Conservation (phyloP, 208 protist species). For the Wallacemonas sp. region DNA sequence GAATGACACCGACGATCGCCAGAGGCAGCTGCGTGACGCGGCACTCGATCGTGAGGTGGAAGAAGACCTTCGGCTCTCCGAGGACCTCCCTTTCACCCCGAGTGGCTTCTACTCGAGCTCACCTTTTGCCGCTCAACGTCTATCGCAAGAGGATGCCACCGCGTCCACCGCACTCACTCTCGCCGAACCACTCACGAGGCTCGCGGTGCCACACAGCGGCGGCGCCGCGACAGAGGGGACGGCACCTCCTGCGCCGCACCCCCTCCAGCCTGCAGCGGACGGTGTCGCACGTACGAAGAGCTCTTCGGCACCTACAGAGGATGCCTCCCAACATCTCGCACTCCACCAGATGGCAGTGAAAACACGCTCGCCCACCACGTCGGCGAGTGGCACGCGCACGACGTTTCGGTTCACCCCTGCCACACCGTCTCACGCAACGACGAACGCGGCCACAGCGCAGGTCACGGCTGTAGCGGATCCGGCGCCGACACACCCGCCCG, state of each 20-base stretch:
- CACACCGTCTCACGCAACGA: not conserved
- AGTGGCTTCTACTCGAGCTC: slow-evolving; percentile 13
- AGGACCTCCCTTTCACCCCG: slow-evolving; percentile 57
- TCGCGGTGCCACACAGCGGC: too few species aligned
- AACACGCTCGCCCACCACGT: not conserved
- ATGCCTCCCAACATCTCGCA: too few species aligned
- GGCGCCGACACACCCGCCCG: too few species aligned
- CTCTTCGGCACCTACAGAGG: not conserved
- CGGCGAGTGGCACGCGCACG: not conserved
- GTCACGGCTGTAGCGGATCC: too few species aligned
- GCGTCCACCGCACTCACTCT: too few species aligned
- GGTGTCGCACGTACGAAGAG: too few species aligned
- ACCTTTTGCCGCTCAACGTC: slow-evolving; percentile 2
- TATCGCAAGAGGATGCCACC: slow-evolving; percentile 15
- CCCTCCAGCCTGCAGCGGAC: too few species aligned
- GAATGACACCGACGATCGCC: not conserved
- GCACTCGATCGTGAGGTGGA: slow-evolving; percentile 40
- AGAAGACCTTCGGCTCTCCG: slow-evolving; percentile 72
- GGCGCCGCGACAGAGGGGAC: too few species aligned
- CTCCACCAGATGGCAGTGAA: not conserved
- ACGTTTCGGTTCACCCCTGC: not conserved
- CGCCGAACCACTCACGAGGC: too few species aligned
- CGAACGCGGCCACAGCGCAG: too few species aligned
- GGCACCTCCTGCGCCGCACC: too few species aligned
- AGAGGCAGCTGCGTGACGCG: slow-evolving; percentile 18